Percentiles rank a stretch among this genome's conserved stretches.
These are phyloP conservation scores for Insectozyma bohioensis DNA, from an alignment of 1,139 yeast genomes.

Conservation along the genomic window DNA sequence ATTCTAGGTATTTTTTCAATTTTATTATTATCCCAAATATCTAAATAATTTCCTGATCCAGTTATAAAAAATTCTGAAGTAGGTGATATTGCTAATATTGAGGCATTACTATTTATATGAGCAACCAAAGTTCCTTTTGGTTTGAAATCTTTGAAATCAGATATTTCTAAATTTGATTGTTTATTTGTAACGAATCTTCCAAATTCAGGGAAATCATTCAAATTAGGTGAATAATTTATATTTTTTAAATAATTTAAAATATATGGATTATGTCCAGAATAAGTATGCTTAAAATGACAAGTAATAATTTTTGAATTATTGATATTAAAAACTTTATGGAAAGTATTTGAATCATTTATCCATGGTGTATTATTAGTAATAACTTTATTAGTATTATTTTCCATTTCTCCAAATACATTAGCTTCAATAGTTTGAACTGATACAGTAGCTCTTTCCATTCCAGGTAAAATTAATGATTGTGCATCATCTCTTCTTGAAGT, in stretches of 20 bases:
- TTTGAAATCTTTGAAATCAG: slow-evolving; percentile 4
- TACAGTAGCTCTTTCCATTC: slow-evolving; percentile 38
- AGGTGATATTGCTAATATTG: slow-evolving; percentile 49
- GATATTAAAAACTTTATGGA: slow-evolving; percentile 36
- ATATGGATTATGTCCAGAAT: slow-evolving; percentile 65
- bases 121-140: slow-evolving; percentile 60
- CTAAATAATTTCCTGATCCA: slow-evolving; percentile 66
- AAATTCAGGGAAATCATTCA: slow-evolving; percentile 69
- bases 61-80: slow-evolving; percentile 70
- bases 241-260: slow-evolving; percentile 56
- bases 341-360: slow-evolving; percentile 10
- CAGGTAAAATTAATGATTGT: slow-evolving; percentile 34
- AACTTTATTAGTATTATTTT: slow-evolving; percentile 23
- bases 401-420: slow-evolving; percentile 63
- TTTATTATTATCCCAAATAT: slow-evolving; percentile 74
- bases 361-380: slow-evolving; percentile 8
- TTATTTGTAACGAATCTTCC: slow-evolving; percentile 32
- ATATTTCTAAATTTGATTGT: slow-evolving; percentile 1
- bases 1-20: slow-evolving; percentile 66
- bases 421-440: slow-evolving; percentile 59
- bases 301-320: slow-evolving; percentile 37
- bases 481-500: no score
- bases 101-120: slow-evolving; percentile 31
- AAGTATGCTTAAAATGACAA: slow-evolving; percentile 51
- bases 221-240: slow-evolving; percentile 54